Evolutionary conservation across 2,329 filamentous ascomycete genomes (phyloP).

Genomic region (Colletotrichum somersetense): DNA sequence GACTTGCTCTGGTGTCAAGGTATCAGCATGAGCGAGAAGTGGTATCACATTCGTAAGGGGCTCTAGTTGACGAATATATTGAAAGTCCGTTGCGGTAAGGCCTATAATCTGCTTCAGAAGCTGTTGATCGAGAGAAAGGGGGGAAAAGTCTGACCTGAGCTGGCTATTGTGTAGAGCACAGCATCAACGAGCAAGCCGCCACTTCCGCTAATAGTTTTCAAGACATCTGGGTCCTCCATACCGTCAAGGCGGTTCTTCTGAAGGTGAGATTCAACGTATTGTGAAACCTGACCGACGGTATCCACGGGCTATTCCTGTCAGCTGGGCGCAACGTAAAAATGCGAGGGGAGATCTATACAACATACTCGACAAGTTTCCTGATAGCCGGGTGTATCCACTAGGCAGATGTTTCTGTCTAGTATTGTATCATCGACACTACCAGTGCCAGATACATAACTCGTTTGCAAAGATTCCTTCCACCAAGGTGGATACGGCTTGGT

Average conservation of each 20-base stretch:
- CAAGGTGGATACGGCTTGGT: conserved; percentile 88
- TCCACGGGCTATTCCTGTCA: conserved; percentile 56
- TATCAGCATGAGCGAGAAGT: conserved; percentile 82
- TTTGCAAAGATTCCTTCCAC: conserved; percentile 84
- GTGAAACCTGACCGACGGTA: conserved; percentile 69
- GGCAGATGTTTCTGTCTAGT: conserved; percentile 92
- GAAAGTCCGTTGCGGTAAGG: conserved; percentile 65
- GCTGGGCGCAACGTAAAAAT: neutral
- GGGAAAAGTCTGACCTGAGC: conserved; percentile 66
- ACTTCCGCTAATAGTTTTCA: conserved; percentile 82
- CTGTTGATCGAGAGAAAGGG: conserved; percentile 53
- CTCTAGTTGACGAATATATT: conserved; percentile 78
- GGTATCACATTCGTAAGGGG: conserved; percentile 87
- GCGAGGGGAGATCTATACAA: conserved; percentile 37
- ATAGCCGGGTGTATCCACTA: conserved; percentile 85
- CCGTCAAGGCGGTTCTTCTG: conserved; percentile 70
- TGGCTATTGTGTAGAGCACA: conserved; percentile 83
- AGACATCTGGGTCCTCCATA: conserved; percentile 79
- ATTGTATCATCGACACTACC: conserved; percentile 74
- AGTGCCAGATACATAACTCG: conserved; percentile 64
- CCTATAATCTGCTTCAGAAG: conserved; percentile 56
- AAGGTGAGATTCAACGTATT: conserved; percentile 81
- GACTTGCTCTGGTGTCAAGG: conserved; percentile 70
- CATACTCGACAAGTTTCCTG: conserved; percentile 65
- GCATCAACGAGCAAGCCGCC: conserved; percentile 88